Percentiles rank a stretch among this genome's conserved stretches.
Evolutionary conservation across 208 protist species (phyloP).

Genomic region (Phytomonas serpens): DNA sequence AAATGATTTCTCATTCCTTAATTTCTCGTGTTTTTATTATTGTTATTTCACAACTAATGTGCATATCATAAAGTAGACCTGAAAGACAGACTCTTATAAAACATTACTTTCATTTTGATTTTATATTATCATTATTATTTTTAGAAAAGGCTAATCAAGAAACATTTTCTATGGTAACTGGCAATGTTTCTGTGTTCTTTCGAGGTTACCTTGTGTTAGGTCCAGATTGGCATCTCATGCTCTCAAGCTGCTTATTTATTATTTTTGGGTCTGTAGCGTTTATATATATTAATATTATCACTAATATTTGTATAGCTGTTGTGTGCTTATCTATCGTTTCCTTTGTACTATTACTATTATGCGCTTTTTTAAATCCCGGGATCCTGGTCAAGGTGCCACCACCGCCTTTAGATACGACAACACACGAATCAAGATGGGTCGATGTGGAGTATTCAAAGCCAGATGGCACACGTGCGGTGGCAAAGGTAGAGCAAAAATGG

Average conservation of each 20-base stretch:
- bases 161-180: constrained; percentile 12
- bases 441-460: not conserved
- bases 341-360: constrained; percentile 25
- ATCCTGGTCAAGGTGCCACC: constrained; percentile 31
- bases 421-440: constrained; percentile 22
- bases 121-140: not conserved
- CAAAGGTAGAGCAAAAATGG: constrained; percentile 50
- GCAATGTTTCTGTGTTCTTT: constrained; percentile 34
- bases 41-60: constrained; percentile 4
- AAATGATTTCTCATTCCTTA: constrained; percentile 8
- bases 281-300: not conserved
- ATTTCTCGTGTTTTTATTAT: not conserved
- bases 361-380: constrained; percentile 48
- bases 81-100: not conserved
- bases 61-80: not conserved
- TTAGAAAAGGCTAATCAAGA: not conserved
- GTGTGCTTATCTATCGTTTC: constrained; percentile 11
- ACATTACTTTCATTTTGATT: not conserved
- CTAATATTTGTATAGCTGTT: not conserved
- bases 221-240: constrained; percentile 47
- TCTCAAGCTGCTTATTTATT: constrained; percentile 17
- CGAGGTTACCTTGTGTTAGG: constrained; percentile 43
- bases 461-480: constrained; percentile 18
- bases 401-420: constrained; percentile 22
- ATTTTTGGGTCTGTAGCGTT: not conserved